A percentile compares a stretch with the other conserved stretches of the same genome.
Evolutionary conservation across 768 basidiomycete species (phyloP).

Genomic region (Suillus decipiens): DNA sequence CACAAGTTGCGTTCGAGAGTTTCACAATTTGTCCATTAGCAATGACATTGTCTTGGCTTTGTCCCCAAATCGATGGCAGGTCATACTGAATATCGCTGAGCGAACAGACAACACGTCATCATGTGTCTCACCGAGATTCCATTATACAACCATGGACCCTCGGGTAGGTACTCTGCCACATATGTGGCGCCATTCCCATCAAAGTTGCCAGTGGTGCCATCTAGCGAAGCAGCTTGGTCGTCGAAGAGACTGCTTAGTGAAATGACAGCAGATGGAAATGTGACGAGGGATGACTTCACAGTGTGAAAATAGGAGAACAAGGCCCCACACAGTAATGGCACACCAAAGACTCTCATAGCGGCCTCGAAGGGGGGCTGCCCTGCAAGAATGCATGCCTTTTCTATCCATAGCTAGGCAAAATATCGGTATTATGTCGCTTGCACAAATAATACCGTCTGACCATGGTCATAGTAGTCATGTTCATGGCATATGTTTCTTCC

Average conservation of each 20-base stretch:
- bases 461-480: conserved; percentile 7
- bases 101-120: background rate
- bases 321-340: conserved; percentile 24
- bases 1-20: conserved; percentile 33
- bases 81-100: conserved; percentile 37
- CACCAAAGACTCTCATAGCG: conserved; percentile 19
- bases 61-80: conserved; percentile 44
- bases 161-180: conserved; percentile 41
- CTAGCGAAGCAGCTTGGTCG: conserved; percentile 45
- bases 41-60: conserved; percentile 44
- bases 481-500: background rate
- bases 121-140: conserved; percentile 37
- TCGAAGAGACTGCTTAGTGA: conserved; percentile 35
- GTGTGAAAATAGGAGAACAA: conserved; percentile 24
- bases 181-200: conserved; percentile 42
- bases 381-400: conserved; percentile 14
- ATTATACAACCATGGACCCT: conserved; percentile 39
- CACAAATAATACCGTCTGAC: conserved; percentile 17
- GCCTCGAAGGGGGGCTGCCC: conserved; percentile 8
- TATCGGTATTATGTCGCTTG: conserved; percentile 9
- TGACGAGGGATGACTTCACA: conserved; percentile 15
- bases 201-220: conserved; percentile 42
- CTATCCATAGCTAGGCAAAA: conserved; percentile 11
- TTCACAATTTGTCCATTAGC: conserved; percentile 43
- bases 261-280: conserved; percentile 36